Base-by-base conservation (phyloP, 208 protist genomes). In the Tritrichomonas foetus region DNA sequence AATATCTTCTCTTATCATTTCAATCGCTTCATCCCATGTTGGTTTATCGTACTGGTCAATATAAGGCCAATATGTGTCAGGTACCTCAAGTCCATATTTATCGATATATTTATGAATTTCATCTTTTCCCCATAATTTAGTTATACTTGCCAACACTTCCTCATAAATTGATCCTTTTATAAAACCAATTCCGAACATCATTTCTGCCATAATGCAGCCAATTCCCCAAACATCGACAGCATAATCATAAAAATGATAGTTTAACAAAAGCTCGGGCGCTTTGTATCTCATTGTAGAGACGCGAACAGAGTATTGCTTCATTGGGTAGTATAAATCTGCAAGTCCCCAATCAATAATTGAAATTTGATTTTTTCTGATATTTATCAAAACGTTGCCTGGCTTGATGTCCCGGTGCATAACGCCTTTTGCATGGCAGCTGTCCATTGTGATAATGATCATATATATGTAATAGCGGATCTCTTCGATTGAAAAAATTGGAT, bases 261-360 rank as follows among this genome's bases (percentile, higher is more conserved):
- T 98, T 14, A 99, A 96, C 0, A 99, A 96, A 66, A 99, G 96
- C 96, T 99, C 98, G 1, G 98, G 98, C 11, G 94, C 98, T 95
- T 99, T 99, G 95, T 99, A 99, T 95, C 99, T 99, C 27, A 98
- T 96, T 41, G 98, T 99, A 22, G 98, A 98, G n/a, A 99, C 99
- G 64, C 98, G 97, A 44, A 99, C 98, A 96, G 99, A 99, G 93
- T 99, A 98, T 75, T 98, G 97, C 94, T 94, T 94, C 66, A 94
- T 94, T 66, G 98, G 98, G 93, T 99, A 97, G 96, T 99, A 99
- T 95, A 99, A 99, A 96, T 99, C 98, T 8, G 98, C 98, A 0
- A 99, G 94, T 55, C 99, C 97, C 95, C 96, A 96, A 74, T 96
- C 95, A 94, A 99, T 99, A 5, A 99, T 96, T 30, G 98, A 95